phyloP scores from a whole-genome alignment of 192 early-diverging fungal species.

The Coemansia biformis region DNA sequence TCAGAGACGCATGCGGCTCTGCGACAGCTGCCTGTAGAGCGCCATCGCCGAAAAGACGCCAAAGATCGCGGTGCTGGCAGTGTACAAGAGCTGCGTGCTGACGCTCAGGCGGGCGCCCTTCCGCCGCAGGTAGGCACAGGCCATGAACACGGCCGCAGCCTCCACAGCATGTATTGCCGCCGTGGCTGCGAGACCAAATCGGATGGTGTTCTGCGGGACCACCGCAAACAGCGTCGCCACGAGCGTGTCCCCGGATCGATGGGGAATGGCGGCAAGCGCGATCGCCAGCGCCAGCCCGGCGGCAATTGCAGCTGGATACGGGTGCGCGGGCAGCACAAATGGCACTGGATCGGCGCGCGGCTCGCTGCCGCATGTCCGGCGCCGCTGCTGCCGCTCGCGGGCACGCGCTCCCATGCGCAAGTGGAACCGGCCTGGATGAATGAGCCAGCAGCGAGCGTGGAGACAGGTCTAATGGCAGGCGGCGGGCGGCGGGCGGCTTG shows the following conservation, averaged over 20 bases:
- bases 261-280: background rate
- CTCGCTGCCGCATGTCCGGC: no score
- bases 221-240: background rate
- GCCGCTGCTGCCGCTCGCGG: no score
- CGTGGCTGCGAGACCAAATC: background rate
- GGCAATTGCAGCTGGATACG: background rate
- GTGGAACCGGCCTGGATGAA: no score
- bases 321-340: background rate
- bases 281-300: background rate
- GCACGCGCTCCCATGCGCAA: no score
- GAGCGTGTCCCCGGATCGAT: conserved; percentile 1
- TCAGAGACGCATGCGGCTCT: background rate
- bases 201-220: background rate
- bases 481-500: no score
- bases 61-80: conserved; percentile 8
- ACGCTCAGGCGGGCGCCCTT: background rate
- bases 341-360: background rate
- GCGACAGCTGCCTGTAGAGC: background rate
- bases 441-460: no score
- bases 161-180: background rate
- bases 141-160: conserved; percentile 1
- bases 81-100: background rate
- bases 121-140: background rate
- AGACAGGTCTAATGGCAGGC: no score
- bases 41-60: conserved; percentile 1